phyloP scores from a whole-genome alignment of 2,329 filamentous ascomycete genomes.

The Fusarium marasasianum region DNA sequence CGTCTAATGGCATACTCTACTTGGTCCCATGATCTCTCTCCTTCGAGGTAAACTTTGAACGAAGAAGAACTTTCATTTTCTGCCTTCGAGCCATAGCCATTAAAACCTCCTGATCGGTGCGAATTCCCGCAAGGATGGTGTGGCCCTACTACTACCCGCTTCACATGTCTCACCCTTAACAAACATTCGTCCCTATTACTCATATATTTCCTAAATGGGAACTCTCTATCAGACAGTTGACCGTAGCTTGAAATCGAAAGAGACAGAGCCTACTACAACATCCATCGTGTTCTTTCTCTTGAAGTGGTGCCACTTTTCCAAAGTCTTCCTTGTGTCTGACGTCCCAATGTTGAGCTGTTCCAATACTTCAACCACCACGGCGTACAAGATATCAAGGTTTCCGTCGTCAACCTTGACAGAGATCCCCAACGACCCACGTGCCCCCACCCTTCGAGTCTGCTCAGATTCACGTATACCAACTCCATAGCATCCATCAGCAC shows the following conservation, averaged over 20 bases:
- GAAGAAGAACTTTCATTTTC: too few species aligned
- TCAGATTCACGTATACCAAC: neutral
- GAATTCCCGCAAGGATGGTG: rapidly evolving
- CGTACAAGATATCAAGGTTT: neutral
- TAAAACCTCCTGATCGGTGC: too few species aligned
- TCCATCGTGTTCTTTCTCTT: neutral
- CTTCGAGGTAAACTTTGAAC: too few species aligned
- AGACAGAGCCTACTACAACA: neutral
- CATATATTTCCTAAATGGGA: rapidly evolving
- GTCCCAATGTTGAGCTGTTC: neutral
- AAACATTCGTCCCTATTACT: neutral
- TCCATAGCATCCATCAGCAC: neutral
- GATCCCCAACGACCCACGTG: neutral
- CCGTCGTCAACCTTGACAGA: neutral
- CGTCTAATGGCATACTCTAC: rapidly evolving
- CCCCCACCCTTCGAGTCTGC: neutral
- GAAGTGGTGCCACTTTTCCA: neutral
- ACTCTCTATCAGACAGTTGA: neutral
- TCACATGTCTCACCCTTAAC: too few species aligned
- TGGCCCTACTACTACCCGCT: too few species aligned
- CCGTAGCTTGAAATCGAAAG: neutral
- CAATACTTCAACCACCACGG: neutral
- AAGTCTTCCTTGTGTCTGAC: neutral
- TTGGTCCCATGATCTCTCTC: rapidly evolving
- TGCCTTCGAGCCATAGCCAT: too few species aligned